These are phyloP conservation scores for Penicillium sp. DNA, from an alignment of 2,329 filamentous ascomycete species.

Conservation along the genomic window DNA sequence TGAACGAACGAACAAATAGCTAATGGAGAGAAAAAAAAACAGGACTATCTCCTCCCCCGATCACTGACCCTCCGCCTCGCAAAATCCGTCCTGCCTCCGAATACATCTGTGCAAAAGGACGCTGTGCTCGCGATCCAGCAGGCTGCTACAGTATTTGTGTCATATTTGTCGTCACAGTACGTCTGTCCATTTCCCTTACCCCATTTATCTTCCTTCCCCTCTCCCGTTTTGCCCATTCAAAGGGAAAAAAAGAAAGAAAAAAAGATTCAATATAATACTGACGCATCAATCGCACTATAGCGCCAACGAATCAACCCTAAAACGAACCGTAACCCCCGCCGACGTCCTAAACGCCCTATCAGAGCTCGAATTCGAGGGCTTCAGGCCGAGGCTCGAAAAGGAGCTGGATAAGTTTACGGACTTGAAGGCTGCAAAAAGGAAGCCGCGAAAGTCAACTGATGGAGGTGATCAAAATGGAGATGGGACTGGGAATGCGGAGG, in stretches of 20 bases:
- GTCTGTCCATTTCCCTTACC: constrained; percentile 24
- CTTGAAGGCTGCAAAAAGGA: constrained; percentile 48
- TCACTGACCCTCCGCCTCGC: constrained; percentile 66
- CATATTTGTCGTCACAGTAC: constrained; percentile 65
- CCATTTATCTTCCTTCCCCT: not conserved
- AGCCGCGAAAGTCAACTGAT: constrained; percentile 48
- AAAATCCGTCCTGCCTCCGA: constrained; percentile 67
- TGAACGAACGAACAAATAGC: not conserved
- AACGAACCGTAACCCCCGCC: constrained; percentile 65
- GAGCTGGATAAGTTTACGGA: constrained; percentile 59
- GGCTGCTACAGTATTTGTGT: constrained; percentile 70
- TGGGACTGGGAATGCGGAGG: constrained; percentile 19
- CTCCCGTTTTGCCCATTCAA: no score
- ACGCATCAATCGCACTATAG: constrained; percentile 37
- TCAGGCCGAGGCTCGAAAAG: constrained; percentile 61
- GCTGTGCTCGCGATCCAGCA: constrained; percentile 68
- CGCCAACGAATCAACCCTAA: constrained; percentile 65
- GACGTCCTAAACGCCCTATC: constrained; percentile 65
- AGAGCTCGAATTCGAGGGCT: constrained; percentile 66
- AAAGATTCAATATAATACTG: no score
- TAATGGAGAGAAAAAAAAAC: constrained; percentile 7
- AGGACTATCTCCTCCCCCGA: constrained; percentile 68
- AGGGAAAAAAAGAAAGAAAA: no score
- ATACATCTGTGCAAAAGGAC: constrained; percentile 70
- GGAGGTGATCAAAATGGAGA: constrained; percentile 21